Base-by-base conservation (phyloP, 352 stramenopile species). In the Poterioochromonas sp. region DNA sequence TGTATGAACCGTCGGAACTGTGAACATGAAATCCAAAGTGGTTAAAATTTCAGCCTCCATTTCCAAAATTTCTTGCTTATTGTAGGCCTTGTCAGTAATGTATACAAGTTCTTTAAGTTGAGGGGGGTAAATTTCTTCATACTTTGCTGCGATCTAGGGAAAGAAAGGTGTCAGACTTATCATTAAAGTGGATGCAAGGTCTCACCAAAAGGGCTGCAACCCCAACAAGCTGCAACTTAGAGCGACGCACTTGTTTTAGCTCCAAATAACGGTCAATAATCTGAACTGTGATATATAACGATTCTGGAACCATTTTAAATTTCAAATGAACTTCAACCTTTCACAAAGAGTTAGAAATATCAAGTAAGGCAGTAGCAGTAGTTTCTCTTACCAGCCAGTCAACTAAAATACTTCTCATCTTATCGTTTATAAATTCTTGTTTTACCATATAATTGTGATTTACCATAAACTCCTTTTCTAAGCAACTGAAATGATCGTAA, bases 71-170 rank as follows among this genome's bases (percentile, higher is more conserved):
- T 91, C 82, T 47, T 91, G 77, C 70, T 86, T 83, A n/a, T 87
- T 93, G 86, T 98, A 99, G 3, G 95, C 93, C 41, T 91, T 85
- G 84, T 99, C 94, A 64, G 94, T 98, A 82, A 99, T 97, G 84
- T 97, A 98, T 73, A 98, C 89, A 49, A 99, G 86, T 82, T 99
- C 95, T 26, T 90, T 84, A 69, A 98, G 90, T 83, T 98, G 93
- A 20, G 94, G 94, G 15, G 94, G 93, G 81, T 98, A 98, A 73
- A 99, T 98, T 84, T 99, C 96, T 83, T 99, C 96, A 84, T 99
- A 99, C 87, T 99, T 99, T 35, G 94, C 96, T 20, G 95, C 95
- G 76, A 98, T 41, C 73, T 78, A 62, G 44, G 8, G 44, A 53
- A 20, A 53, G 44, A 53, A 53, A 20, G 20, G 44, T 20, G 20